phyloP scores from a whole-genome alignment of 2,329 filamentous ascomycete genomes.

The Cladosporium sp. region DNA sequence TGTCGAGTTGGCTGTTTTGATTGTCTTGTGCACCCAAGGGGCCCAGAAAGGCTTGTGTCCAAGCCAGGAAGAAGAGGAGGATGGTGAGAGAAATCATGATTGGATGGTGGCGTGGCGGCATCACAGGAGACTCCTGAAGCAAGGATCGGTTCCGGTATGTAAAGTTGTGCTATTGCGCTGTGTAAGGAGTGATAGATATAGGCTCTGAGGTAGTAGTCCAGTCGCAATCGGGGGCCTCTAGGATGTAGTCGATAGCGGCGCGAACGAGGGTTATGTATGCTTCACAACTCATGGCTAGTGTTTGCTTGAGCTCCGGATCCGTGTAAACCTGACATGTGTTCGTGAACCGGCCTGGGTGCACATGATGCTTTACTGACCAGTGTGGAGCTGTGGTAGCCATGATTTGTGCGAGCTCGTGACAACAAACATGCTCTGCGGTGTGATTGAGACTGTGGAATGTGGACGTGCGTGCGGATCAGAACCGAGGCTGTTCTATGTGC shows the following conservation, averaged over 20 bases:
- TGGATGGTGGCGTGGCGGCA: neutral
- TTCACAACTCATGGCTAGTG: neutral
- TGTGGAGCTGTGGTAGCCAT: neutral
- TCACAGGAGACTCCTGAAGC: neutral
- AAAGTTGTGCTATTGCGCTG: too few relatives aligned
- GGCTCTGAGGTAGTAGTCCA: too few relatives aligned
- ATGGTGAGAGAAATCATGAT: neutral
- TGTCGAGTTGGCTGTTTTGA: neutral
- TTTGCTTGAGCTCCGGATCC: neutral
- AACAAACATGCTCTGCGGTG: neutral
- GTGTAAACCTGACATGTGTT: neutral
- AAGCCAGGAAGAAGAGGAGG: neutral
- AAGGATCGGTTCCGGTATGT: neutral
- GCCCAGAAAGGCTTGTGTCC: neutral
- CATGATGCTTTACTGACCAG: neutral
- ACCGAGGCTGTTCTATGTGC: neutral
- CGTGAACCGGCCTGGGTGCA: neutral
- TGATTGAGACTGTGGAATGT: neutral
- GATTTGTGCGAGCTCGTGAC: neutral
- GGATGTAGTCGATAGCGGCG: neutral
- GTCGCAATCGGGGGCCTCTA: too few relatives aligned
- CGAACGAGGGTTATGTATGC: neutral
- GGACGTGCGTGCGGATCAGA: neutral
- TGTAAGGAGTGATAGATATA: too few relatives aligned
- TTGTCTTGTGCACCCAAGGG: neutral